Evolutionary conservation across 768 basidiomycete genomes (phyloP).

Genomic region (Russula olivacea): DNA sequence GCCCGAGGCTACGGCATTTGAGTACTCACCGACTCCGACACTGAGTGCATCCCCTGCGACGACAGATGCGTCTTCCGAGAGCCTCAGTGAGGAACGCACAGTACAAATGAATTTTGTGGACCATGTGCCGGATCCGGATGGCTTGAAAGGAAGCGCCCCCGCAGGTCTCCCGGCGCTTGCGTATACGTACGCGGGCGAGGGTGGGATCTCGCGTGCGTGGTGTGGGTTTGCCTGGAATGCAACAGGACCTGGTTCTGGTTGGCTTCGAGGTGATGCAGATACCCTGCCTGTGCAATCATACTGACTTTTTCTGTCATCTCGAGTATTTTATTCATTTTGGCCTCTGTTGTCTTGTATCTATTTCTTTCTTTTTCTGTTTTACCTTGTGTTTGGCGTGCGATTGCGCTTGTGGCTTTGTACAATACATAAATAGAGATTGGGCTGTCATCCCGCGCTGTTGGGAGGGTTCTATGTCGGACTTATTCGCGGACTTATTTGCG

Average conservation of each 20-base stretch:
- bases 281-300: constrained; percentile 9
- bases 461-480: constrained; percentile 14
- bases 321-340: constrained; percentile 20
- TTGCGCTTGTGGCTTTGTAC: constrained; percentile 18
- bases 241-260: constrained; percentile 11
- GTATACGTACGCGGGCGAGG: constrained; percentile 26
- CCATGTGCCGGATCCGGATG: constrained; percentile 15
- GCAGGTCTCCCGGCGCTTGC: constrained; percentile 16
- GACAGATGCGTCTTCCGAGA: constrained; percentile 24
- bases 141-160: constrained; percentile 8
- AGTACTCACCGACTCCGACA: constrained; percentile 25
- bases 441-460: constrained; percentile 4
- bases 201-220: constrained; percentile 25
- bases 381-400: constrained; percentile 18
- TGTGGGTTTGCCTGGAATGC: constrained; percentile 22
- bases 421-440: constrained; percentile 17
- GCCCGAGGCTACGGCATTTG: constrained; percentile 8
- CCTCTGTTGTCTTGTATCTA: constrained; percentile 18
- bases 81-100: constrained; percentile 23
- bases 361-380: constrained; percentile 3
- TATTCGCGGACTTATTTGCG: constrained; percentile 10
- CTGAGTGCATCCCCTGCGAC: constrained; percentile 22
- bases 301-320: constrained; percentile 13
- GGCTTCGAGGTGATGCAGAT: constrained; percentile 19
- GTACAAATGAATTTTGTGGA: constrained; percentile 22